Evolutionary conservation across 495 filamentous ascomycete genomes (phyloP).

Genomic region (Penicillium longicatenatum): DNA sequence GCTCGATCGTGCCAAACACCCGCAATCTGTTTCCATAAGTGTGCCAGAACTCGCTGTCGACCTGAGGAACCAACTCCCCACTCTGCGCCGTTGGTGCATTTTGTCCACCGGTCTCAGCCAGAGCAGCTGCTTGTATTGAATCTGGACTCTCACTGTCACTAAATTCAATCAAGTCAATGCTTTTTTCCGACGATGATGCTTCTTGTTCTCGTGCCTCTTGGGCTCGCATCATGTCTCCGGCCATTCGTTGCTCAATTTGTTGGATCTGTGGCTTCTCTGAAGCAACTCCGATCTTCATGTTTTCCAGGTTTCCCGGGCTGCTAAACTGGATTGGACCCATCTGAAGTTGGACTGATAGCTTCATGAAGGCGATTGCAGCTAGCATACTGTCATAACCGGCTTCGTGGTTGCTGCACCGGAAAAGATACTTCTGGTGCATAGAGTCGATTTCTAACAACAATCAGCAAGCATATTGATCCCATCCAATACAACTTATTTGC

Average conservation of each 20-base stretch:
- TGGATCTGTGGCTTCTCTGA: background rate
- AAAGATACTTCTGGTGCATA: conserved; percentile 51
- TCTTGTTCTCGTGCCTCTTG: background rate
- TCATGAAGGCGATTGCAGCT: conserved; percentile 66
- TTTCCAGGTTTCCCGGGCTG: background rate
- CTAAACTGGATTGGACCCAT: conserved; percentile 7
- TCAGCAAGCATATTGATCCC: background rate
- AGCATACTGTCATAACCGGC: conserved; percentile 76
- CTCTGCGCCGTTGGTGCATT: conserved; percentile 11
- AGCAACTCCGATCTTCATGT: background rate
- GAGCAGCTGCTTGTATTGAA: background rate
- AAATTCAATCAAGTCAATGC: background rate
- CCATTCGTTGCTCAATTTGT: background rate
- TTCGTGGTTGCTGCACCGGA: conserved; percentile 54
- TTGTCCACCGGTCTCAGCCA: conserved; percentile 5
- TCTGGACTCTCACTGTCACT: background rate
- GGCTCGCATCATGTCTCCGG: background rate
- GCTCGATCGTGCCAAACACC: conserved; percentile 65
- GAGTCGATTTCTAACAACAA: conserved; percentile 30
- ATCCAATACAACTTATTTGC: background rate
- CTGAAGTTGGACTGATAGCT: conserved; percentile 56
- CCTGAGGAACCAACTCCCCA: conserved; percentile 49
- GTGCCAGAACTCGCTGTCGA: conserved; percentile 59
- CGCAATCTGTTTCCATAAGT: conserved; percentile 64
- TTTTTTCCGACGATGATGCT: background rate